Base-by-base conservation (phyloP, 1,284 basidiomycete genomes). In the Kalmanozyma brasiliensis region DNA sequence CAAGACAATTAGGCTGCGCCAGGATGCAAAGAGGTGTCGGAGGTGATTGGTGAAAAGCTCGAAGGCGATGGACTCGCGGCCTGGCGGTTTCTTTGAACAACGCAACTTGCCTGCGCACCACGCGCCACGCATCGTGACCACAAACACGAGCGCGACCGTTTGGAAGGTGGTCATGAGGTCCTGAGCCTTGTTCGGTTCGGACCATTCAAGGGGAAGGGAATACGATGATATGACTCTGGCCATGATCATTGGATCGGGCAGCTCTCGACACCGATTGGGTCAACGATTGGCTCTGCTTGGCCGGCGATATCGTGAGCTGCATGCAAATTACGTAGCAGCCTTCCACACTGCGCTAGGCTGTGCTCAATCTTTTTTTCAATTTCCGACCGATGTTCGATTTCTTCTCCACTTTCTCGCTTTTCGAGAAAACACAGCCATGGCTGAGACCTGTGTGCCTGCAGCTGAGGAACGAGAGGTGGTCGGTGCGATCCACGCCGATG, bases 1-100 rank as follows among this genome's bases (percentile, higher is more conserved):
- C 43, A 56, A 14, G 56, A 64, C 34, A 69, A 60, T 55, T 63
- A 53, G 48, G 51, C 59, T 23, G 58, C 44, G 29, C 56, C 66
- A 26, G 66, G 55, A 23, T 63, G 55, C 44, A 44, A 33, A n/a
- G 60, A 69, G 16, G 56, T 64, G 29, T n/a, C 64, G 8, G 29
- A 53, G 14, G 52, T 69, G 35, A 63, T 69, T 20, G 46, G 48
- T 32, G 26, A 59, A 34, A 56, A 63, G 46, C 43, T 69, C 22
- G 34, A 69, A 33, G 51, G 60, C 9, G 66, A 69, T 36, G 66
- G 66, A 32, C 34, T 61, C 1, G 51, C 62, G 4, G 53, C 44
- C 17, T 46, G 16, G n/a, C 11, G 6, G 8, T 19, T 7, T 5
- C 17, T 19, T 17, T 11, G 17, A 6, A 7, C 26, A 6, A 29